These are phyloP conservation scores for Basidiobolus meristosporus DNA, from an alignment of 371 early-diverging fungal species.

Conservation along the genomic window DNA sequence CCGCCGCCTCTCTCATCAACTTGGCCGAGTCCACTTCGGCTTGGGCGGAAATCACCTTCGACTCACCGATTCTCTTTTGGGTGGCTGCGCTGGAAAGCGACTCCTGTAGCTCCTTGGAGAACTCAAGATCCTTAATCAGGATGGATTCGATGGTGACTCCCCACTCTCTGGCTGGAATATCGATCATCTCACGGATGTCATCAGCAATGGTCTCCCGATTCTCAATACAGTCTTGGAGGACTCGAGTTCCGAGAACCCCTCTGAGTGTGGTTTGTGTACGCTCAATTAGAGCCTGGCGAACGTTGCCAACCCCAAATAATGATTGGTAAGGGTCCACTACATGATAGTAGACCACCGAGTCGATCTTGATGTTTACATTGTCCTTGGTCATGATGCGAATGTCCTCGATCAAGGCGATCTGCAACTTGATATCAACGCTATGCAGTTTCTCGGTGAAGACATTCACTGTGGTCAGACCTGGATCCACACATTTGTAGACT, in stretches of 20 bases:
- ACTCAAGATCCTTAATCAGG: slow-evolving; percentile 70
- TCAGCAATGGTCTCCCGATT: slow-evolving; percentile 57
- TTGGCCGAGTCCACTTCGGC: too few species aligned
- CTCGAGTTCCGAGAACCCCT: slow-evolving; percentile 38
- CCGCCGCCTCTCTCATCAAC: too few species aligned
- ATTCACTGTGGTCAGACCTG: slow-evolving; percentile 68
- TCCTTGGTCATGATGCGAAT: too few species aligned
- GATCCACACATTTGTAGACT: slow-evolving; percentile 73
- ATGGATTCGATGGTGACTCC: slow-evolving; percentile 64
- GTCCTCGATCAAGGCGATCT: slow-evolving; percentile 9
- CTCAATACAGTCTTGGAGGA: slow-evolving; percentile 59
- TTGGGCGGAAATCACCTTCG: too few species aligned
- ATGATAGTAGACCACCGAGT: slow-evolving; percentile 73
- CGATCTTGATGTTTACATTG: too few species aligned
- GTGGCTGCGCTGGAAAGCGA: slow-evolving; percentile 74
- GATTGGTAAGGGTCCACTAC: slow-evolving; percentile 67
- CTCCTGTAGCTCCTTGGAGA: slow-evolving; percentile 56
- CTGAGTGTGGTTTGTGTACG: slow-evolving; percentile 59
- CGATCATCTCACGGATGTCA: too few species aligned
- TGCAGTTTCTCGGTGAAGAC: slow-evolving; percentile 39
- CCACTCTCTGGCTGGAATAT: slow-evolving; percentile 49
- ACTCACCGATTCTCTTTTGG: too few species aligned
- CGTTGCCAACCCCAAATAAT: slow-evolving; percentile 48
- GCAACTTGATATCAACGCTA: slow-evolving; percentile 22
- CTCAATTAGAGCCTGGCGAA: slow-evolving; percentile 55